phyloP scores from a whole-genome alignment of 1,139 yeast species.

The Geotrichum histeridarum region DNA sequence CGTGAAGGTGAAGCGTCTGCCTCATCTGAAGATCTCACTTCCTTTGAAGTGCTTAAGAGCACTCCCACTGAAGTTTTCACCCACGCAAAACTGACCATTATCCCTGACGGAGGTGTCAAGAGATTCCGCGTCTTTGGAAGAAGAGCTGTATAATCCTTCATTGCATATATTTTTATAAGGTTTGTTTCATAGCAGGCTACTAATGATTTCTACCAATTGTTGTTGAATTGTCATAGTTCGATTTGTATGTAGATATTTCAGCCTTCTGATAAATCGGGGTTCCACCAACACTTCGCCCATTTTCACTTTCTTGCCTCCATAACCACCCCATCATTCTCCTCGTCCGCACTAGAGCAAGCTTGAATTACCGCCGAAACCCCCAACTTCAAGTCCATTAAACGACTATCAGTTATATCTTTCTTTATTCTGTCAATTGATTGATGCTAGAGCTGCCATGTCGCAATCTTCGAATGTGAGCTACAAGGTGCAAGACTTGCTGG shows the following conservation, averaged over 20 bases:
- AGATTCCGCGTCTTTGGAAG: slow-evolving; percentile 74
- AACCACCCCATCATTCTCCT: no score
- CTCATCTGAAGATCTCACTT: slow-evolving; percentile 10
- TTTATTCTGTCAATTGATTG: no score
- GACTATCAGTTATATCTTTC: no score
- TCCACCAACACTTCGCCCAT: no score
- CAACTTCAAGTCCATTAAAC: no score
- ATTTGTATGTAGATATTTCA: no score
- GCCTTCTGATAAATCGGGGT: no score
- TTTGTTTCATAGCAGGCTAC: not conserved
- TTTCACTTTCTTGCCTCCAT: no score
- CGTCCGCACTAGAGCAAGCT: no score
- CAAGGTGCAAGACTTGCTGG: slow-evolving; percentile 21
- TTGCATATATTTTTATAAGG: not conserved
- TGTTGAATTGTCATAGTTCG: no score
- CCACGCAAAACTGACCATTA: slow-evolving; percentile 73
- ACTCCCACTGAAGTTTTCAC: slow-evolving; percentile 38
- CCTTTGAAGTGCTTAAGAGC: slow-evolving; percentile 14
- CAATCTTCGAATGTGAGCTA: not conserved
- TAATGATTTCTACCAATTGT: not conserved
- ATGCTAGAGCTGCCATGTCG: not conserved
- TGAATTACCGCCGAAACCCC: no score
- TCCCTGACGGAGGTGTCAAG: slow-evolving; percentile 96
- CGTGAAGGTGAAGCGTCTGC: slow-evolving; percentile 29
- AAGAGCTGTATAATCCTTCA: slow-evolving; percentile 9